Percentiles rank a stretch among this genome's conserved stretches.
Evolutionary conservation across 306 rosid genomes (phyloP).

Genomic region (Cercis canadensis): DNA sequence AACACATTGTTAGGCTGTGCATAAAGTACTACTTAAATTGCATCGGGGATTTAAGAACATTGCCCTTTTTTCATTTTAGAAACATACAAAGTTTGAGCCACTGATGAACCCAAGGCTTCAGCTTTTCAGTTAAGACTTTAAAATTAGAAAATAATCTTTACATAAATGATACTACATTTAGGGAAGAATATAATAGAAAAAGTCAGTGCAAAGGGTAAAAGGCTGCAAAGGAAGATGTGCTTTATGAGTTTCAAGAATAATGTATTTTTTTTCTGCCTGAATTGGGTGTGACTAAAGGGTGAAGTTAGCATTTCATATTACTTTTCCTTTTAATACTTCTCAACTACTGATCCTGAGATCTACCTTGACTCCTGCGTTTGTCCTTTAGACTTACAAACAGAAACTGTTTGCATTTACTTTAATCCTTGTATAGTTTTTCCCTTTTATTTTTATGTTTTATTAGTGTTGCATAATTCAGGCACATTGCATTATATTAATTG

Average conservation of each 20-base stretch:
- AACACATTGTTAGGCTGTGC: constrained; percentile 20
- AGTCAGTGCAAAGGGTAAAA: not conserved
- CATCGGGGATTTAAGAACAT: not conserved
- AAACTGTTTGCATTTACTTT: constrained; percentile 3
- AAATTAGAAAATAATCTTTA: not conserved
- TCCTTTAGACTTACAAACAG: not conserved
- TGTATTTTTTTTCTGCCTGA: not conserved
- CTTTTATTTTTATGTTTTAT: constrained; percentile 10
- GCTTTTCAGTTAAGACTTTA: constrained; percentile 14
- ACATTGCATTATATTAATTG: constrained; percentile 4
- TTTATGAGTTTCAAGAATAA: not conserved
- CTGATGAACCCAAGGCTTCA: not conserved
- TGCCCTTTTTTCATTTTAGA: not conserved
- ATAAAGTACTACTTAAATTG: constrained; percentile 9
- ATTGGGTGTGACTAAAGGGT: constrained; percentile 20
- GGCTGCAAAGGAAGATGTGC: not conserved
- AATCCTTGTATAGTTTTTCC: not conserved
- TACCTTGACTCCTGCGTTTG: not conserved
- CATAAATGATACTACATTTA: constrained; percentile 15
- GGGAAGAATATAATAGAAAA: not conserved
- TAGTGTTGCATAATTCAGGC: constrained; percentile 13
- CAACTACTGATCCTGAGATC: not conserved
- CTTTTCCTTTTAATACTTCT: constrained; percentile 6
- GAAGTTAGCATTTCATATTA: constrained; percentile 5
- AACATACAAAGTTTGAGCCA: constrained; percentile 7